Conservation (phyloP, 345 rosid species). For the Salix purpurea region DNA sequence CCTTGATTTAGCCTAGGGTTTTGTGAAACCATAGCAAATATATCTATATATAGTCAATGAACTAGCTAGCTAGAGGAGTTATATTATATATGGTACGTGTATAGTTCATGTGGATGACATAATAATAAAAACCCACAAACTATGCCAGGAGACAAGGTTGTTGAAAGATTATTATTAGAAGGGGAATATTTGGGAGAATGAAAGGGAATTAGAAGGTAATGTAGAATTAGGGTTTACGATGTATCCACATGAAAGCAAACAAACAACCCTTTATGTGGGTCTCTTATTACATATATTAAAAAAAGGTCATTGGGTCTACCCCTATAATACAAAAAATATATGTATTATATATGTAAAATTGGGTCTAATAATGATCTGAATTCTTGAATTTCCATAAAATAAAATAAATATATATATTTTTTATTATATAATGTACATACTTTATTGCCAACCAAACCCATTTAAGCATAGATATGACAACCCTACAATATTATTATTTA, state of each 20-base stretch:
- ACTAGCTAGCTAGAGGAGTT: not conserved
- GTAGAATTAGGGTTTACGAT: slow-evolving; percentile 41
- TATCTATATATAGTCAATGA: slow-evolving; percentile 6
- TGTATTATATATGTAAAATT: not conserved
- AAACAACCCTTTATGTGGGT: slow-evolving; percentile 42
- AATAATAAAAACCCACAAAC: slow-evolving; percentile 24
- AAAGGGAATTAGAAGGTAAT: slow-evolving; percentile 58
- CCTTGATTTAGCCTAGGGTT: slow-evolving; percentile 42
- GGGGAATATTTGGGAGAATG: slow-evolving; percentile 70
- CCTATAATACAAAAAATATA: not conserved
- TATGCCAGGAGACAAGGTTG: slow-evolving; percentile 21
- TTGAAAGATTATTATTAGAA: slow-evolving; percentile 26
- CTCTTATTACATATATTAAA: not conserved
- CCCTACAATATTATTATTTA: too few species aligned
- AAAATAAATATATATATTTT: too few species aligned
- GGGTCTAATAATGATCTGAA: not conserved
- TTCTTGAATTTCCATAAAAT: not conserved
- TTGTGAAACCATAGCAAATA: slow-evolving; percentile 14
- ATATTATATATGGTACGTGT: not conserved
- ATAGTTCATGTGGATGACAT: slow-evolving; percentile 17
- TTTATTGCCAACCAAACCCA: too few species aligned
- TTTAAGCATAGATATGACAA: too few species aligned
- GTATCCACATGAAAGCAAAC: slow-evolving; percentile 42
- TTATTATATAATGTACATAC: too few species aligned
- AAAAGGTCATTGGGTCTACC: slow-evolving; percentile 31